phyloP scores from a whole-genome alignment of 306 rosid species.

The Fragaria ananassa region DNA sequence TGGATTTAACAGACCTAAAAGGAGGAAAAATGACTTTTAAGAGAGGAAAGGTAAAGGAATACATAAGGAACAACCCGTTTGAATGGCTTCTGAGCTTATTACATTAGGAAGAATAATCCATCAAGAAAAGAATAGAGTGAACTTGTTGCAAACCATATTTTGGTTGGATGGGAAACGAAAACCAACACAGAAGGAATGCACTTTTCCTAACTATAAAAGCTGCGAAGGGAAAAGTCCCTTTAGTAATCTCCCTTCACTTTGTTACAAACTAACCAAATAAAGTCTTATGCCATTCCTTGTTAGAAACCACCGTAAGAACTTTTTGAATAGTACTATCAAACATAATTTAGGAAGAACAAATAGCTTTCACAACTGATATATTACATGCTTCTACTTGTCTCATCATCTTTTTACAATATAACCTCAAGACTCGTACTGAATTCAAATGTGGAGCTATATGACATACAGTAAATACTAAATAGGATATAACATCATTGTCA shows the following conservation, averaged over 20 bases:
- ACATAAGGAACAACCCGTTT: conserved; percentile 34
- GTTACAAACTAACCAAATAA: background rate
- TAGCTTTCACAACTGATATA: too few species aligned
- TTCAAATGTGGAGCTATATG: too few species aligned
- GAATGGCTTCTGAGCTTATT: conserved; percentile 14
- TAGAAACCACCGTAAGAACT: too few species aligned
- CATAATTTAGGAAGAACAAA: too few species aligned
- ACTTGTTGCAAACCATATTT: conserved; percentile 21
- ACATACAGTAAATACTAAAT: too few species aligned
- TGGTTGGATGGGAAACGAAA: conserved; percentile 12
- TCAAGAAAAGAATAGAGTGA: conserved; percentile 60
- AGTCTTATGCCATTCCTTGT: too few species aligned
- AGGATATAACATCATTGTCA: too few species aligned
- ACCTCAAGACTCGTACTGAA: too few species aligned
- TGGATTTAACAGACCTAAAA: conserved; percentile 3
- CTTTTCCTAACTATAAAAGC: background rate
- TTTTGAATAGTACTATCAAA: too few species aligned
- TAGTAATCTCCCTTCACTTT: background rate
- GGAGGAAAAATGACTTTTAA: conserved; percentile 33
- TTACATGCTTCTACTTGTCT: too few species aligned
- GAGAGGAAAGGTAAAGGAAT: conserved; percentile 67
- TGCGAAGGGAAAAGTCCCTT: background rate
- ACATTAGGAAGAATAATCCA: conserved; percentile 28
- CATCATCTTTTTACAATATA: too few species aligned
- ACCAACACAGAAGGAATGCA: conserved; percentile 6